Evolutionary conservation across 148 eudicot species (phyloP).

Genomic region (Rheum nobile): DNA sequence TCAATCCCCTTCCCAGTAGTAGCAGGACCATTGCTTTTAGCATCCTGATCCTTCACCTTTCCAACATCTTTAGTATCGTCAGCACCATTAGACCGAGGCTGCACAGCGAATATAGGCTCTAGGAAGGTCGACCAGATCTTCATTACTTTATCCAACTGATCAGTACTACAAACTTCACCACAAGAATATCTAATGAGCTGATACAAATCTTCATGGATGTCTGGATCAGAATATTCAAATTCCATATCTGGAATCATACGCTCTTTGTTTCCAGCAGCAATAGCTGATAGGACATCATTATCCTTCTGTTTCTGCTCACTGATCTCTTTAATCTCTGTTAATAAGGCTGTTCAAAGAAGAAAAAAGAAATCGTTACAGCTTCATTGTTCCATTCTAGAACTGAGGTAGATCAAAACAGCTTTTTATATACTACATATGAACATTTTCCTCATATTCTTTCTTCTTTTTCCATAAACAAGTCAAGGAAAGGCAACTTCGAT

Average conservation of each 20-base stretch:
- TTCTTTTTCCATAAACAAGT: not conserved
- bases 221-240: slow-evolving; percentile 55
- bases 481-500: not conserved
- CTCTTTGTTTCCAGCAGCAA: slow-evolving; percentile 76
- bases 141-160: slow-evolving; percentile 70
- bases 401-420: not conserved
- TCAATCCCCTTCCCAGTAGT: not conserved
- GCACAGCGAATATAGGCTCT: slow-evolving; percentile 71
- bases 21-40: not conserved
- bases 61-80: slow-evolving; percentile 36
- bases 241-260: slow-evolving; percentile 51
- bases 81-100: slow-evolving; percentile 24
- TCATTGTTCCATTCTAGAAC: not conserved
- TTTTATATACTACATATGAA: not conserved
- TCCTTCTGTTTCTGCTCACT: slow-evolving; percentile 64
- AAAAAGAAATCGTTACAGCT: not conserved
- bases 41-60: slow-evolving; percentile 5
- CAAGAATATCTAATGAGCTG: slow-evolving; percentile 73
- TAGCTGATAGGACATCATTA: slow-evolving; percentile 59
- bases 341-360: slow-evolving; percentile 43
- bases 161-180: slow-evolving; percentile 69
- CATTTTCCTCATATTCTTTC: not conserved
- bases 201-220: slow-evolving; percentile 72
- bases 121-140: slow-evolving; percentile 74
- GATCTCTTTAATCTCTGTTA: slow-evolving; percentile 71